Percentiles rank a stretch among this genome's conserved stretches.
Evolutionary conservation across 129 eudicot genomes (phyloP).

Genomic region (Silybum marianum): DNA sequence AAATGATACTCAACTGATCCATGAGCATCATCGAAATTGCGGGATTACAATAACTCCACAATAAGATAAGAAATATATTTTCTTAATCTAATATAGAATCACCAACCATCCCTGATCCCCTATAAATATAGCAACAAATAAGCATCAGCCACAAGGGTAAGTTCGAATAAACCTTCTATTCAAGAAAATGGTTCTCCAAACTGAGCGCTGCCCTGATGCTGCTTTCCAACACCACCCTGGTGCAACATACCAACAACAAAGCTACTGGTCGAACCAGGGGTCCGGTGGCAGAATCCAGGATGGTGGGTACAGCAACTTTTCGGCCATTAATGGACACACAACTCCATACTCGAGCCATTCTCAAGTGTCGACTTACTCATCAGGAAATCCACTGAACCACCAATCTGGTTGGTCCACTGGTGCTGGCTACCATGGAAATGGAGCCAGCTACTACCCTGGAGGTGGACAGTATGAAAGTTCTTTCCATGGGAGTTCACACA

Average conservation of each 20-base stretch:
- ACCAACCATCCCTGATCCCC: slow-evolving; percentile 1
- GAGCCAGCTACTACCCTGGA: slow-evolving; percentile 12
- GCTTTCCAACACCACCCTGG: slow-evolving; percentile 12
- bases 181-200: slow-evolving; percentile 46
- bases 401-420: slow-evolving; percentile 25
- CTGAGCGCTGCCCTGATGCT: slow-evolving; percentile 14
- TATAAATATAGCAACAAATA: slow-evolving; percentile 43
- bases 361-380: slow-evolving; percentile 2
- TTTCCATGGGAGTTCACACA: slow-evolving; percentile 26
- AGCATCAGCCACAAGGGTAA: slow-evolving; percentile 6
- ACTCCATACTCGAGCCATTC: slow-evolving; percentile 11
- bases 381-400: slow-evolving; percentile 28
- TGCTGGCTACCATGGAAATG: slow-evolving; percentile 33
- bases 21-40: slow-evolving; percentile 1
- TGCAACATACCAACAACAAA: slow-evolving; percentile 33
- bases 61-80: slow-evolving; percentile 25
- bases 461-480: slow-evolving; percentile 23
- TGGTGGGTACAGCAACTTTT: slow-evolving; percentile 22
- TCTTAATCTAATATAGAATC: slow-evolving; percentile 31
- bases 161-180: slow-evolving; percentile 1
- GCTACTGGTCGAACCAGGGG: slow-evolving; percentile 35
- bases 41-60: not conserved
- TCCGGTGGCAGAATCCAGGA: slow-evolving; percentile 23
- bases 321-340: slow-evolving; percentile 8
- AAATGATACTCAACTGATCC: not conserved